Evolutionary conservation across 345 rosid species (phyloP).

Genomic region (Linum usitatissimum): DNA sequence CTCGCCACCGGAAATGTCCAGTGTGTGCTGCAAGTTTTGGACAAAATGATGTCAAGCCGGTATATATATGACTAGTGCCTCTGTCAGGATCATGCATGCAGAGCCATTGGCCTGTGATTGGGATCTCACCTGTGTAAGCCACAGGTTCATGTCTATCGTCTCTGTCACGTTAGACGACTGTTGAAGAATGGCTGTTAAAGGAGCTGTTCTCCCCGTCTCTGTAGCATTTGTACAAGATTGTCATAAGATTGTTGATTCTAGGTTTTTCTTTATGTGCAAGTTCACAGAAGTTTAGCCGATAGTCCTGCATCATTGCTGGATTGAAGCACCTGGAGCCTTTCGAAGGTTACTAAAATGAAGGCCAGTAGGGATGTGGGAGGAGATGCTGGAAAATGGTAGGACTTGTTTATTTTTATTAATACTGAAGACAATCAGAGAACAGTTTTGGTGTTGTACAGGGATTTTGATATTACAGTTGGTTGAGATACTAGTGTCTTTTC

Average conservation of each 20-base stretch:
- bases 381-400: too few species aligned
- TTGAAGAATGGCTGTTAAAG: conserved; percentile 12
- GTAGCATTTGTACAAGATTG: conserved; percentile 14
- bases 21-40: conserved; percentile 77
- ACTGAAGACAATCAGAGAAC: too few species aligned
- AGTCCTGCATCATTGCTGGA: conserved; percentile 12
- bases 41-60: conserved; percentile 81
- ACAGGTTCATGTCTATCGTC: conserved; percentile 13
- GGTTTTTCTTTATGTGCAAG: background rate
- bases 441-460: too few species aligned
- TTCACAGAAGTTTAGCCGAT: background rate
- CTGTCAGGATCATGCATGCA: background rate
- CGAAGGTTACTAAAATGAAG: conserved; percentile 16
- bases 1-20: conserved; percentile 85
- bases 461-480: too few species aligned
- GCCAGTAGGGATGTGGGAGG: background rate
- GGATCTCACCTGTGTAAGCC: background rate
- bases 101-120: too few species aligned
- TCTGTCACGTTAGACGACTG: conserved; percentile 7
- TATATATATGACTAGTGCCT: conserved; percentile 53
- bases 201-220: conserved; percentile 10
- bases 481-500: too few species aligned
- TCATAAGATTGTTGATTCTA: conserved; percentile 15
- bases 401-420: too few species aligned
- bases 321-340: conserved; percentile 12